Conservation (phyloP, 805 yeast species). For the Wickerhamiella shivajii region DNA sequence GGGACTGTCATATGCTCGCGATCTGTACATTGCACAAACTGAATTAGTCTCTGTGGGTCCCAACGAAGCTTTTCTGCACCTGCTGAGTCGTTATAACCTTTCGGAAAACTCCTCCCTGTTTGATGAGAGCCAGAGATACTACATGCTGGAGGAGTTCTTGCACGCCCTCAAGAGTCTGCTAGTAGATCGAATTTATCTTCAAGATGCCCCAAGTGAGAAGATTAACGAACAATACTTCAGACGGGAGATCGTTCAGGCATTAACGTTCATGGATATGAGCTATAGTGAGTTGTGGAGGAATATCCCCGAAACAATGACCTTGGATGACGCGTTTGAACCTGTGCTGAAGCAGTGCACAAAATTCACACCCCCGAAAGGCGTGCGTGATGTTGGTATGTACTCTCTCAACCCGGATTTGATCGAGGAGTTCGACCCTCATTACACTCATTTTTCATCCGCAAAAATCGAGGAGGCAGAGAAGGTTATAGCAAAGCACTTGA, state of each 20-base stretch:
- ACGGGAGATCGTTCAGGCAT: constrained; percentile 64
- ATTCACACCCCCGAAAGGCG: constrained; percentile 44
- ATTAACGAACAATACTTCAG: constrained; percentile 37
- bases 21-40: constrained; percentile 54
- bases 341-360: constrained; percentile 43
- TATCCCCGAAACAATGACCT: constrained; percentile 61
- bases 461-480: constrained; percentile 73
- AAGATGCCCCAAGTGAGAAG: constrained; percentile 33
- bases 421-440: constrained; percentile 62
- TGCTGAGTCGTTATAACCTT: constrained; percentile 59
- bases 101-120: constrained; percentile 27
- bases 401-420: constrained; percentile 43
- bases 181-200: constrained; percentile 49
- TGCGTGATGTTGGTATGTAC: constrained; percentile 49
- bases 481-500: constrained; percentile 37
- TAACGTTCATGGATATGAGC: constrained; percentile 61
- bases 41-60: constrained; percentile 43
- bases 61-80: constrained; percentile 38
- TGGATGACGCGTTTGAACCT: constrained; percentile 61
- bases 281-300: constrained; percentile 54
- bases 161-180: constrained; percentile 51
- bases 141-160: constrained; percentile 69
- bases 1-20: constrained; percentile 71
- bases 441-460: constrained; percentile 60
- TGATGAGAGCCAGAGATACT: constrained; percentile 31